Evolutionary conservation across 1,284 basidiomycete species (phyloP).

Genomic region (Porodaedalea pini): DNA sequence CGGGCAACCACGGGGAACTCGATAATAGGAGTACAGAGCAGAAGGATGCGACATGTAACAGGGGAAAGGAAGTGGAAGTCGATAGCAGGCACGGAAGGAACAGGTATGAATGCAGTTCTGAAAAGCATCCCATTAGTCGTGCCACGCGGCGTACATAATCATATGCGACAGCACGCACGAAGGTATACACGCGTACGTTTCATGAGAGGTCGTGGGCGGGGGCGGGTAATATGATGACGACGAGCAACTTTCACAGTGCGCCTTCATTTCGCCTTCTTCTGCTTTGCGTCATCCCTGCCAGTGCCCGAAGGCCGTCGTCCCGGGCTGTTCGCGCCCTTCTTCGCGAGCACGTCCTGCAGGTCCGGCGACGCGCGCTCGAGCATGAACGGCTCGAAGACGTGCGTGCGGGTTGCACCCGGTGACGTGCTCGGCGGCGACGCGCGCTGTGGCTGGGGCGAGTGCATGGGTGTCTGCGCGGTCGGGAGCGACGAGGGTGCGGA

Average conservation of each 20-base stretch:
- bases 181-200: background rate
- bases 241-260: too few species aligned
- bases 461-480: conserved; percentile 18
- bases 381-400: conserved; percentile 53
- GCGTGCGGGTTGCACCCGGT: conserved; percentile 29
- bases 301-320: conserved; percentile 21
- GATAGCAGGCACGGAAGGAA: background rate
- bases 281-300: background rate
- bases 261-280: conserved; percentile 5
- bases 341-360: conserved; percentile 49
- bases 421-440: conserved; percentile 7
- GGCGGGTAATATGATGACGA: background rate
- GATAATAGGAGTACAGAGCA: background rate
- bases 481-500: conserved; percentile 17
- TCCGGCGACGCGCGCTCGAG: conserved; percentile 55
- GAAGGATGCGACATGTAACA: background rate
- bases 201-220: conserved; percentile 3
- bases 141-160: background rate
- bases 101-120: background rate
- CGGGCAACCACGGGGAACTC: background rate
- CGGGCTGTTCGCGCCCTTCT: conserved; percentile 37
- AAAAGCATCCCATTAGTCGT: background rate
- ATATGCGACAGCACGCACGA: background rate
- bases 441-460: conserved; percentile 23
- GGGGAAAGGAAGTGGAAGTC: background rate